A percentile compares a stretch with the other conserved stretches of the same genome.
These are phyloP conservation scores for Amniculicola lignicola DNA, from an alignment of 495 filamentous ascomycete genomes.

Conservation along the genomic window DNA sequence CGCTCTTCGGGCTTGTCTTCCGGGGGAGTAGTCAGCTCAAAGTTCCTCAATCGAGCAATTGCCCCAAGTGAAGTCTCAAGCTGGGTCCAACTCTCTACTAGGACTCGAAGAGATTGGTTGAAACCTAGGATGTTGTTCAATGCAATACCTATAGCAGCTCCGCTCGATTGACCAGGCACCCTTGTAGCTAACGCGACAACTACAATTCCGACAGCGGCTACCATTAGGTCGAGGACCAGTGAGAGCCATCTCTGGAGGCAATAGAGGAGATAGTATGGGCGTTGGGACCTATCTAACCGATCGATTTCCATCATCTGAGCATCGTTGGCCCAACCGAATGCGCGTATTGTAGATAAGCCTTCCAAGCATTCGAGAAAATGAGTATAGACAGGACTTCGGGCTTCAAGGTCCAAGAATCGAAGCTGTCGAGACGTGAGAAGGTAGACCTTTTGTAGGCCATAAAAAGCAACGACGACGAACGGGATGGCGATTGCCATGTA, in stretches of 20 bases:
- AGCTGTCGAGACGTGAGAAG: constrained; percentile 40
- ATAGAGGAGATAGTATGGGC: constrained; percentile 59
- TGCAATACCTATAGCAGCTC: constrained; percentile 56
- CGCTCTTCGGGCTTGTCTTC: constrained; percentile 51
- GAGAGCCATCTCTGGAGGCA: constrained; percentile 47
- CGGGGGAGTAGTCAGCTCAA: constrained; percentile 48
- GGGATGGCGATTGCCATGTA: constrained; percentile 55
- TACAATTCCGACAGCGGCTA: constrained; percentile 30
- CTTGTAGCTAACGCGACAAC: constrained; percentile 26
- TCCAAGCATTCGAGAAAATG: constrained; percentile 45
- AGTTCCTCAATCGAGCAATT: constrained; percentile 57
- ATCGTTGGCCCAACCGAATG: constrained; percentile 54
- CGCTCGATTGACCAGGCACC: constrained; percentile 44
- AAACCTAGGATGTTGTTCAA: constrained; percentile 57
- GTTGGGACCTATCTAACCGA: constrained; percentile 57
- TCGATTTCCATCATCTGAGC: constrained; percentile 41
- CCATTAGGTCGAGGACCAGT: constrained; percentile 35
- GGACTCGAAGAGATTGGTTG: constrained; percentile 50
- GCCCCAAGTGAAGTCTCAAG: constrained; percentile 58
- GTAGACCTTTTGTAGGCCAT: constrained; percentile 36
- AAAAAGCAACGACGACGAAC: constrained; percentile 39
- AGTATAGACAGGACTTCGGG: constrained; percentile 37
- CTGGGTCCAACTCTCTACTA: constrained; percentile 57
- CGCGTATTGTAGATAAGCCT: constrained; percentile 51
- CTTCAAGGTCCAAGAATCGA: constrained; percentile 38